Evolutionary conservation across 176 grass and related monocot species (phyloP).

Genomic region (Sorghum bicolor): DNA sequence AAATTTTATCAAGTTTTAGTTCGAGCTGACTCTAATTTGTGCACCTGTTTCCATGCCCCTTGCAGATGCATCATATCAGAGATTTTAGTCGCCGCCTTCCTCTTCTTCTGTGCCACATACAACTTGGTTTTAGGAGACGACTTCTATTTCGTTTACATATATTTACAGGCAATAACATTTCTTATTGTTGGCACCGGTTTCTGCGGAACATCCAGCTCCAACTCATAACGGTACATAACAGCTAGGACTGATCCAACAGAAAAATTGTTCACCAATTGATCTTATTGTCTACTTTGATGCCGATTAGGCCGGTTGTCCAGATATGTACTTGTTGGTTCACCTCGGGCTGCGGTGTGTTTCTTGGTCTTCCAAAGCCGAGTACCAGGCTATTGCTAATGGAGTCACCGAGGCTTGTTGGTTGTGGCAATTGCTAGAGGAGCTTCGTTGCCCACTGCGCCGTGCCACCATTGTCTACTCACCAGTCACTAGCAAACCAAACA

Average conservation of each 20-base stretch:
- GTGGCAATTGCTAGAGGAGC: no score
- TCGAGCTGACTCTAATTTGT: neutral
- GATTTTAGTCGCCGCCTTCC: slow-evolving; percentile 59
- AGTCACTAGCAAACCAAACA: no score
- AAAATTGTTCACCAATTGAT: no score
- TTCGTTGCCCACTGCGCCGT: no score
- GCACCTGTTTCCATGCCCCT: neutral
- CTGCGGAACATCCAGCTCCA: slow-evolving; percentile 51
- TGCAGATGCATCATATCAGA: slow-evolving; percentile 66
- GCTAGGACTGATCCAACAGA: slow-evolving; percentile 13
- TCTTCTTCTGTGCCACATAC: slow-evolving; percentile 72
- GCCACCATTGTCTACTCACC: no score
- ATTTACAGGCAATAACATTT: slow-evolving; percentile 78
- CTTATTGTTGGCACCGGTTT: slow-evolving; percentile 80
- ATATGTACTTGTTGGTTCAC: no score
- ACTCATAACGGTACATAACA: slow-evolving; percentile 30
- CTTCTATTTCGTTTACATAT: slow-evolving; percentile 86
- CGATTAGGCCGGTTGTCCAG: no score
- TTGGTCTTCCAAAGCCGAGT: no score
- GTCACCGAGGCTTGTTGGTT: no score
- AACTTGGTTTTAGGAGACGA: slow-evolving; percentile 49
- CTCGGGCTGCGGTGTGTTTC: no score
- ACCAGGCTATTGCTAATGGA: no score
- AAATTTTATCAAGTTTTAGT: neutral
- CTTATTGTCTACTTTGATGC: no score